Base-by-base conservation (phyloP, 2,329 filamentous ascomycete species). In the Hypomyces rosellus region DNA sequence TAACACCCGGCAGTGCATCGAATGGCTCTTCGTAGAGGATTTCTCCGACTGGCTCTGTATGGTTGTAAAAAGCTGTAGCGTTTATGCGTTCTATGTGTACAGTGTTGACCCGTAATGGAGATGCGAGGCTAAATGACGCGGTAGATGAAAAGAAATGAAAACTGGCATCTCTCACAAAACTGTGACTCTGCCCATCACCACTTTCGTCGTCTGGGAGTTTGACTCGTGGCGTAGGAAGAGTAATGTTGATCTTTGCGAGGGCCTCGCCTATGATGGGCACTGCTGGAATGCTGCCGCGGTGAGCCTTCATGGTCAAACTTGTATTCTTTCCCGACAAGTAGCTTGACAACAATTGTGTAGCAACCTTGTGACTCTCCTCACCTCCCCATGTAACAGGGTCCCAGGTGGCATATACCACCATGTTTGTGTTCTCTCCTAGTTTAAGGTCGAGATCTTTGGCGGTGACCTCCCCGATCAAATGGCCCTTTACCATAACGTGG, bases 261-360 rank as follows among this genome's bases (percentile, higher is more conserved):
- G 86, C 84, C 57, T 83, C 71, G 45, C 89, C 88, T 4, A 96
- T 73, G 4, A 75, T 65, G 1, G 89, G 90, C 46, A 89, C 78
- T 1, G 77, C 70, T 3, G 93, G 92, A 46, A 97, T 82, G 45
- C 84, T 89, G 40, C 75, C 74, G 44, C 78, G 71, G 64, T 96
- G 87, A 2, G 85, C 78, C 63, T 81, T 81, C 9, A 96, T 68
- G 0, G 84, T 87, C 41, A 97, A 69, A 16, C 82, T 89, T 1
- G 88, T 90, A 69, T 97, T 96, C 65, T 79, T 84, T 8, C 90
- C 90, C 3, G 91, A 97, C 11, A 96, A 74, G 61, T 93, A 97
- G 59, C 88, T 82, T 2, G 89, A 95, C 9, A 97, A 69, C 16
- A 96, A 72, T 43, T 90, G 80, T 48, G 81, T 77, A 2, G 88